Percentiles rank a stretch among this genome's conserved stretches.
Evolutionary conservation across 2,329 filamentous ascomycete species (phyloP).

Genomic region (Cyphellophora attinorum): DNA sequence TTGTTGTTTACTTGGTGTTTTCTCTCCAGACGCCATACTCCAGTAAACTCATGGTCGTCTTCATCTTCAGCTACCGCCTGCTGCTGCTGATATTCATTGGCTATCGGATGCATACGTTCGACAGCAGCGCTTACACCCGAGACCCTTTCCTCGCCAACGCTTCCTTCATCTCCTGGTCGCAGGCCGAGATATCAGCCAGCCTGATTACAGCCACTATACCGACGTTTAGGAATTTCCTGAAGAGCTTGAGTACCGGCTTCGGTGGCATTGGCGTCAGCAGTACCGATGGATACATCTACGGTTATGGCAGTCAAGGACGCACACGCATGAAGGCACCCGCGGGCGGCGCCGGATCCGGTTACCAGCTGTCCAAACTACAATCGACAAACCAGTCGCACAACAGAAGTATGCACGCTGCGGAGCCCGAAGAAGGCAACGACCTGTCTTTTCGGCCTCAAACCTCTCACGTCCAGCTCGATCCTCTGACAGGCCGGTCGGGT

Average conservation of each 20-base stretch:
- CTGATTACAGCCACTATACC: conserved; percentile 28
- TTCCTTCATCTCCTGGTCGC: conserved; percentile 26
- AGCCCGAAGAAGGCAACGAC: neutral
- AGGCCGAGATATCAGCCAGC: conserved; percentile 26
- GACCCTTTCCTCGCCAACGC: conserved; percentile 27
- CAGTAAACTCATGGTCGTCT: conserved; percentile 25
- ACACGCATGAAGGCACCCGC: neutral
- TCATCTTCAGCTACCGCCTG: conserved; percentile 26
- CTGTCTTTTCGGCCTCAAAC: neutral
- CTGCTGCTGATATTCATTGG: conserved; percentile 27
- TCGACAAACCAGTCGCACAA: conserved; percentile 5
- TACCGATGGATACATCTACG: conserved; percentile 8
- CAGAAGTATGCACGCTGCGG: neutral
- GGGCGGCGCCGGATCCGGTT: conserved; percentile 2
- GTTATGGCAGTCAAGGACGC: conserved; percentile 1
- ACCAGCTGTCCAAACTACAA: conserved; percentile 8
- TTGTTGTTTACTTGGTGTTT: conserved; percentile 22
- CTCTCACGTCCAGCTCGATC: neutral
- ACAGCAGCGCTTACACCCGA: conserved; percentile 19
- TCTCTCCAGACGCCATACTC: conserved; percentile 24
- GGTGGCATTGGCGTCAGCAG: conserved; percentile 9
- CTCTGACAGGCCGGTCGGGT: conserved; percentile 1
- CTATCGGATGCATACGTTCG: conserved; percentile 26
- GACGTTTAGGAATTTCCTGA: conserved; percentile 27
- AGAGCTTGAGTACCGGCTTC: conserved; percentile 11